Percentiles rank a stretch among this genome's conserved stretches.
Evolutionary conservation across 768 basidiomycete genomes (phyloP).

Genomic region (Chalciporus chontae): DNA sequence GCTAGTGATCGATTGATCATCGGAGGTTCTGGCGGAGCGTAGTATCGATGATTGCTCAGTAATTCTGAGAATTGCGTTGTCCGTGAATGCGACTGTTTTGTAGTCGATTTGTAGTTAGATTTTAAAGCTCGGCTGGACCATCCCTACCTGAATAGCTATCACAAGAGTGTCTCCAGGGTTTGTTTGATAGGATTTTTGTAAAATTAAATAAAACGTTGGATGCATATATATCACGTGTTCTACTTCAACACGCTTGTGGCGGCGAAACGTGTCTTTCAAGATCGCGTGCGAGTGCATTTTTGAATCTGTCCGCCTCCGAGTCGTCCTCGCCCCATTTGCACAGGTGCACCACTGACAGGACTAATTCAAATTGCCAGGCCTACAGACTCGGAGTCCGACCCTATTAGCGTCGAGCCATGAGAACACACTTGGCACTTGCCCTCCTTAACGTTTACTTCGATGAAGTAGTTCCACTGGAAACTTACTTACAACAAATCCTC

Average conservation of each 20-base stretch:
- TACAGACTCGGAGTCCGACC: background rate
- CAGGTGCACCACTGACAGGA: no score
- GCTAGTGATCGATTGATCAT: no score
- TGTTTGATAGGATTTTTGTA: no score
- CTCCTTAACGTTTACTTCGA: constrained; percentile 45
- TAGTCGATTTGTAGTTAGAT: background rate
- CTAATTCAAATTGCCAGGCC: no score
- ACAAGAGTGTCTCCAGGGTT: no score
- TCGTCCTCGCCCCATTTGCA: no score
- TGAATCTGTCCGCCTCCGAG: no score
- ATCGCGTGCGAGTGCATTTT: no score
- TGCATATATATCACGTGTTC: no score
- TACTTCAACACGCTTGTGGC: constrained; percentile 8
- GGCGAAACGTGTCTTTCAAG: no score
- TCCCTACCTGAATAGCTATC: background rate
- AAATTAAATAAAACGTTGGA: no score
- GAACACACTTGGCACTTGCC: constrained; percentile 20
- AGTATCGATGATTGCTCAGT: background rate
- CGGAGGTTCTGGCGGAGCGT: background rate
- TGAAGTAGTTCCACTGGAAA: constrained; percentile 35
- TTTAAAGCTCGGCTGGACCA: background rate
- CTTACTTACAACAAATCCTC: constrained; percentile 40
- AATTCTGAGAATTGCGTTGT: background rate
- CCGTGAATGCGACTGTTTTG: background rate
- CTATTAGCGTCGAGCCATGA: constrained; percentile 1